Percentiles rank a stretch among this genome's conserved stretches.
Conservation (phyloP, 140 eudicot genomes). For the Erigeron philadelphicus region DNA sequence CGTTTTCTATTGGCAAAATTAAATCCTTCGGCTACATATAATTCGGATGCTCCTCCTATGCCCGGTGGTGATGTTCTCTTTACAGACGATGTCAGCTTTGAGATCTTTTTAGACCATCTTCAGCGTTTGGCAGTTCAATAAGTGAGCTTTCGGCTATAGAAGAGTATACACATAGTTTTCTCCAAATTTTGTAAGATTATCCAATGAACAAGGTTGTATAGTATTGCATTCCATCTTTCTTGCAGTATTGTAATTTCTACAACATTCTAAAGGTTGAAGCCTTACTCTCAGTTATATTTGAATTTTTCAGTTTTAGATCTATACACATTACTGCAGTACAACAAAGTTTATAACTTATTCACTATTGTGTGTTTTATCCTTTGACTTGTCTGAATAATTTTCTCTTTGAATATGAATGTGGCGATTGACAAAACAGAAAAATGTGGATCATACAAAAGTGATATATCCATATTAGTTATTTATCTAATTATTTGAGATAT, state of each 20-base stretch:
- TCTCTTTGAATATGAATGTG: too few species aligned
- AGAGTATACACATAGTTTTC: constrained; percentile 26
- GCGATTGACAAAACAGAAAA: too few species aligned
- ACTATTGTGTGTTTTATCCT: too few species aligned
- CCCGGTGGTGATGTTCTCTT: constrained; percentile 87
- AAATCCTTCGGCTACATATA: constrained; percentile 94
- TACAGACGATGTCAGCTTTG: constrained; percentile 99
- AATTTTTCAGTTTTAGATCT: neutral
- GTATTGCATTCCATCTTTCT: constrained; percentile 30
- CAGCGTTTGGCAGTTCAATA: constrained; percentile 95
- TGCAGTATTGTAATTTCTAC: constrained; percentile 8
- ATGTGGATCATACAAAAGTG: too few species aligned
- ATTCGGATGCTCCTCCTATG: constrained; percentile 61
- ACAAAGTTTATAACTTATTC: too few species aligned
- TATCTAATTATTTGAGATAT: too few species aligned
- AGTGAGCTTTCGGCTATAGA: constrained; percentile 27
- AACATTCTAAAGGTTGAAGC: too few species aligned
- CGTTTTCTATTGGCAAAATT: constrained; percentile 90
- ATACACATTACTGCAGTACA: neutral
- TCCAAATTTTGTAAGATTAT: constrained; percentile 48
- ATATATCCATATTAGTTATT: too few species aligned
- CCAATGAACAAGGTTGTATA: constrained; percentile 37
- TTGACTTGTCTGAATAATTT: too few species aligned
- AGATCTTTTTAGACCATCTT: constrained; percentile 88
- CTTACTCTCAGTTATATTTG: neutral